Evolutionary conservation across 129 eudicot species (phyloP), one percentile per base, ranked within the genome.

Genomic region (Saussurea involucrata): DNA sequence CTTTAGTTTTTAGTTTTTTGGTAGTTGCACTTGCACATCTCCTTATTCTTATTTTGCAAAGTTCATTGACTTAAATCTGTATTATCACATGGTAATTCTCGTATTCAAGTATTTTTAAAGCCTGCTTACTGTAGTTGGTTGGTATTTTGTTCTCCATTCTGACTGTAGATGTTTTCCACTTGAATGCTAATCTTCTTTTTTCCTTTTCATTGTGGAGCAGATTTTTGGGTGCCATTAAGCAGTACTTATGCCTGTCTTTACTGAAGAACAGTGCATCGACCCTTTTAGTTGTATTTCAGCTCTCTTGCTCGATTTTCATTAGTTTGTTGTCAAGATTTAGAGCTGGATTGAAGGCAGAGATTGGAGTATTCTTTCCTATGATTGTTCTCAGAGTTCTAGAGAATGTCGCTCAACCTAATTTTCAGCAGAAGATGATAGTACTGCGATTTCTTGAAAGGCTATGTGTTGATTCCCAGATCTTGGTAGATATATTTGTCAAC

Each of bases 271-370:
- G 97, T 82, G 96, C 98, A 44, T 95, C 98, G 63, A 88, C 94
- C 49, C 96, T 89, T 66, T 82, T 89, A 89, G 86, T 92, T 76
- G 94, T 95, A 73, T 91, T 89, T 88, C 98, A 95, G 89, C 97
- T 95, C 72, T 95, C 97, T 15, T 95, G 98, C 91, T 95, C 98
- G 60, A 95, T 95, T 74, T 95, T 95, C 87, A 87, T 95, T 68
- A 95, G 98, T 80, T 80, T 95, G 88, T 92, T 95, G 49, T 88
- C 98, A 81, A 85, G 98, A 81, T 95, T 95, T 82, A 89, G 98
- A 85, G 96, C 98, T 72, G 98, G 98, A 74, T 69, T 95, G 81
- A 95, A 95, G 81, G 97, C 98, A 79, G 98, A 95, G 83, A 95
- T 95, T 71, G 97, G 98, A 64, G 98, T 95, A 29, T 95, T 95